Evolutionary conservation across 2,329 filamentous ascomycete species (phyloP).

Genomic region (Verticillium tricorpus): DNA sequence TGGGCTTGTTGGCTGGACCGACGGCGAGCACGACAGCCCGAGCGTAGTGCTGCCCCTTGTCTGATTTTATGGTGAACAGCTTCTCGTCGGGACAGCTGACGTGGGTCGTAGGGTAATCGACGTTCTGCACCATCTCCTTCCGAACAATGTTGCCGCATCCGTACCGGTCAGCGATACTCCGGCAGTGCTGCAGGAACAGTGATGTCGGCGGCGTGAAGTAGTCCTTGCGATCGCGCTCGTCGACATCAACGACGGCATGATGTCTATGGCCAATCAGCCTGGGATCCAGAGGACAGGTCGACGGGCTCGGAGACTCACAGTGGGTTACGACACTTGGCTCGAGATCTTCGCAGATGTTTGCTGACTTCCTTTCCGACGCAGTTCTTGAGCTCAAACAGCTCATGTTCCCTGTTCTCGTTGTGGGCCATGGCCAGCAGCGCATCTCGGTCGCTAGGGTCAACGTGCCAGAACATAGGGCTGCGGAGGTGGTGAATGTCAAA

Average conservation of each 20-base stretch:
- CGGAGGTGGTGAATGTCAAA: constrained; percentile 68
- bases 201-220: constrained; percentile 61
- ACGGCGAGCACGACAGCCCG: constrained; percentile 65
- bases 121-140: constrained; percentile 55
- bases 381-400: constrained; percentile 65
- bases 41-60: constrained; percentile 48
- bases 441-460: constrained; percentile 72
- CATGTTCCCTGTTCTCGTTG: constrained; percentile 51
- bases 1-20: constrained; percentile 60
- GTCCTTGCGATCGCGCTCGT: constrained; percentile 64
- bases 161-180: constrained; percentile 53
- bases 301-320: constrained; percentile 10
- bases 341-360: constrained; percentile 65
- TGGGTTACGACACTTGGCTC: constrained; percentile 13
- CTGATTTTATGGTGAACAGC: constrained; percentile 61
- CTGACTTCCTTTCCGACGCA: constrained; percentile 77
- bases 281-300: background rate
- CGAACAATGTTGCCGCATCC: constrained; percentile 47
- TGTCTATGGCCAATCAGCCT: constrained; percentile 25
- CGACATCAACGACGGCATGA: constrained; percentile 47
- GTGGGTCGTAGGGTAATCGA: constrained; percentile 46
- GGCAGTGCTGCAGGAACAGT: constrained; percentile 60
- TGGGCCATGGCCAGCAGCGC: constrained; percentile 67
- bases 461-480: constrained; percentile 80
- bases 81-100: constrained; percentile 36